Percentiles rank a stretch among this genome's conserved stretches.
Conservation (phyloP, 1,284 basidiomycete genomes). For the Dichomitus squalens region DNA sequence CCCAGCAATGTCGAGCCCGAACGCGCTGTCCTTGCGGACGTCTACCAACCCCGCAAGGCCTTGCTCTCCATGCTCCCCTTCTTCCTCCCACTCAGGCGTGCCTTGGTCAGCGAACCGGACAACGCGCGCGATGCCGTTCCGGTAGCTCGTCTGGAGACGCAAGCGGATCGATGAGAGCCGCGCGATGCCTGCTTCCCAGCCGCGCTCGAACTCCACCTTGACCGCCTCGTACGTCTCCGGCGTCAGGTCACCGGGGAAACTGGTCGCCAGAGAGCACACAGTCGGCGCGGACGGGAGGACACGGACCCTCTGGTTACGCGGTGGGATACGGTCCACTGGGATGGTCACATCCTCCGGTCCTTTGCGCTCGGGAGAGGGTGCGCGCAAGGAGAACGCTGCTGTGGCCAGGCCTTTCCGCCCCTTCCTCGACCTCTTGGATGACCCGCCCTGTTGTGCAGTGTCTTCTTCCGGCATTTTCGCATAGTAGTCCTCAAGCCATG, state of each 20-base stretch:
- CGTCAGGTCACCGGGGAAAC: constrained; percentile 33
- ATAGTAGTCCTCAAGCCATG: constrained; percentile 45
- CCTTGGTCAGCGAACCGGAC: constrained; percentile 31
- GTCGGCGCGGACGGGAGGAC: constrained; percentile 45
- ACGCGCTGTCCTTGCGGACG: constrained; percentile 39
- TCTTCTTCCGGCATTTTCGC: constrained; percentile 9
- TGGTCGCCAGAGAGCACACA: constrained; percentile 44
- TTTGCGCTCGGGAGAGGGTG: constrained; percentile 18
- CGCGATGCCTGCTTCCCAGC: constrained; percentile 60
- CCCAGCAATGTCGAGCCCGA: constrained; percentile 25
- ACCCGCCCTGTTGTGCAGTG: not conserved
- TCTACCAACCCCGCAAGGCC: constrained; percentile 52
- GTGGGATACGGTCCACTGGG: constrained; percentile 13
- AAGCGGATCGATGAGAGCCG: constrained; percentile 45
- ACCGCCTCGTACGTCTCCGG: constrained; percentile 40
- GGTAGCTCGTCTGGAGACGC: constrained; percentile 48
- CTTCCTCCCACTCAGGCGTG: constrained; percentile 26
- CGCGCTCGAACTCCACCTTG: constrained; percentile 53
- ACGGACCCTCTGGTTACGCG: constrained; percentile 37
- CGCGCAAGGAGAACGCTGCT: constrained; percentile 57
- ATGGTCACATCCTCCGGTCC: constrained; percentile 9
- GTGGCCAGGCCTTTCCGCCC: constrained; percentile 57
- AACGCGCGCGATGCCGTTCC: constrained; percentile 44
- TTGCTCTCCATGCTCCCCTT: constrained; percentile 35
- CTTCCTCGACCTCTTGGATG: constrained; percentile 28